Base-by-base conservation (phyloP, 345 rosid genomes). In the Clausena lansium region DNA sequence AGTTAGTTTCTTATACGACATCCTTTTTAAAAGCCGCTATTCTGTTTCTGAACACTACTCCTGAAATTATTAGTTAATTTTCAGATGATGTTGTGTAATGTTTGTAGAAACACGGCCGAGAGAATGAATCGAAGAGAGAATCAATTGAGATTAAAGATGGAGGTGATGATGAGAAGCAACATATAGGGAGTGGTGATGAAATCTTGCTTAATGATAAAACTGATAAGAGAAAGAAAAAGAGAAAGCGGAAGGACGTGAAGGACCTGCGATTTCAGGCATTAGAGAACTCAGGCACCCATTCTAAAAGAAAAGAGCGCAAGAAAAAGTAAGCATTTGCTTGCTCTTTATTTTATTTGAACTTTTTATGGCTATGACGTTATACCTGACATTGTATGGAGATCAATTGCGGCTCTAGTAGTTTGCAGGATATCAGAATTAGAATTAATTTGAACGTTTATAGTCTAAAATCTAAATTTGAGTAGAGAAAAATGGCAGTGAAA, bases 261-360 rank as follows among this genome's bases (percentile, higher is more conserved):
- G 99, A 93, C 70, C 92, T 92, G 76, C 89, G 96, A 24, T 93
- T 94, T 67, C 91, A 87, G 77, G 45, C 84, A 7, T 11, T 76
- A 35, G 89, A 84, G 5, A 79, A 77, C 74, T 75, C 83, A 41
- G 87, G 78, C 32, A 81, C 81, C 67, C 79, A 75, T 8, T 88
- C 89, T 4, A 90, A 84, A 76, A 84, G 89, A 61, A 79, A 80
- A 79, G 94, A 95, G 76, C 92, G 91, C 75, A 94, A 84, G 87
- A 92, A 90, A 71, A 89, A 84, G 96, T 88, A 81, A 81, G 81
- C 59, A 59, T 73, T 27, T 25, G 13, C n/a, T 35, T 32, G 8
- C 3, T 20, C 19, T 78, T 67, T 75, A 30, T 55, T 65, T 62
- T n/a, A 20, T 30, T 52, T 57, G 30, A 24, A 64, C 11, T 17